A percentile compares a stretch with the other conserved stretches of the same genome.
phyloP scores from a whole-genome alignment of 1,284 basidiomycete genomes.

The Malassezia nana region DNA sequence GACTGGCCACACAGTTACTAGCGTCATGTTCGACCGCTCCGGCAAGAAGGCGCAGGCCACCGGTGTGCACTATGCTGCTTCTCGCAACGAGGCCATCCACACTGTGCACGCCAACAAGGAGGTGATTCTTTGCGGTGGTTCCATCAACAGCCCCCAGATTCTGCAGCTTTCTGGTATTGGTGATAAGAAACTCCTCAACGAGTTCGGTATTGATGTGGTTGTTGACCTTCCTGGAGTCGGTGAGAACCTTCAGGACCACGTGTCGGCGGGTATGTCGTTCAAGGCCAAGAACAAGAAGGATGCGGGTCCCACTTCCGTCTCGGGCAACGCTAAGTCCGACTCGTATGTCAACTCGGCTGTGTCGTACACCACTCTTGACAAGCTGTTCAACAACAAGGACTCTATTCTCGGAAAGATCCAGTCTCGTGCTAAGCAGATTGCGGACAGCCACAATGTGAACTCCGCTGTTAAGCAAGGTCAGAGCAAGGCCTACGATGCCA shows the following conservation, averaged over 20 bases:
- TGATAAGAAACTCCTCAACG: constrained; percentile 48
- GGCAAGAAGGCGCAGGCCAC: constrained; percentile 19
- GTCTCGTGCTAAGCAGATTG: constrained; percentile 18
- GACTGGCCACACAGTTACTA: constrained; percentile 30
- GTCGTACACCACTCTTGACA: constrained; percentile 32
- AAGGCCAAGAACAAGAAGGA: constrained; percentile 15
- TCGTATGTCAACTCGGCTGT: constrained; percentile 33
- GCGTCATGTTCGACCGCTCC: constrained; percentile 23
- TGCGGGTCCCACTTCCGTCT: constrained; percentile 10
- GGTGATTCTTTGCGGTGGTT: constrained; percentile 38
- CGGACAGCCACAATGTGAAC: constrained; percentile 21
- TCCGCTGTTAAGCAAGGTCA: constrained; percentile 21
- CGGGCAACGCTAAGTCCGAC: constrained; percentile 22
- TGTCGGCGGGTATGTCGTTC: constrained; percentile 24
- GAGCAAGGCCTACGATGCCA: constrained; percentile 14
- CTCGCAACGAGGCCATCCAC: constrained; percentile 13
- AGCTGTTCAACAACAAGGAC: constrained; percentile 21
- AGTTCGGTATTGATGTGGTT: constrained; percentile 49
- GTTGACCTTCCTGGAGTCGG: constrained; percentile 54
- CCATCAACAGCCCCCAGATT: constrained; percentile 52
- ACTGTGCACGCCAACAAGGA: constrained; percentile 35
- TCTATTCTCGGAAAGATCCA: constrained; percentile 18
- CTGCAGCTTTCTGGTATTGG: constrained; percentile 55
- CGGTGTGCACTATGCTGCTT: constrained; percentile 29
- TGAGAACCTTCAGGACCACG: constrained; percentile 55